A percentile compares a stretch with the other conserved stretches of the same genome.
phyloP scores from a whole-genome alignment of 2,329 filamentous ascomycete species.

The Dryadomyces sulphureus region DNA sequence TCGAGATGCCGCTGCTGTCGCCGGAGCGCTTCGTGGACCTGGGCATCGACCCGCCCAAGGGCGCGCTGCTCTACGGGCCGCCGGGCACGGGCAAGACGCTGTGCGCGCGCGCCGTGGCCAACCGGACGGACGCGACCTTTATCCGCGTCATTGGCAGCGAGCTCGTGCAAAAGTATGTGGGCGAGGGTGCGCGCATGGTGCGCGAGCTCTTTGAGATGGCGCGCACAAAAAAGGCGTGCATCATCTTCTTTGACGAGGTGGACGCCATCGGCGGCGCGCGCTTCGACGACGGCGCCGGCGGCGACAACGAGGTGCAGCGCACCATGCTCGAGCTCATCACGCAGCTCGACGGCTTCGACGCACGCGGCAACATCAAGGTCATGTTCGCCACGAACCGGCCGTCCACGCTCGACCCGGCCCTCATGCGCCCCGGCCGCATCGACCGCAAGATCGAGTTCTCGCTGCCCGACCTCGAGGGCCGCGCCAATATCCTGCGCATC shows the following conservation, averaged over 20 bases:
- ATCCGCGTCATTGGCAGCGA: constrained; percentile 98
- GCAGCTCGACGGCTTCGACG: constrained; percentile 96
- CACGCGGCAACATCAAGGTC: constrained; percentile 97
- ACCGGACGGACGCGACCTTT: constrained; percentile 95
- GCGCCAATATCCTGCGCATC: constrained; percentile 93
- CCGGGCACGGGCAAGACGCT: constrained; percentile 99
- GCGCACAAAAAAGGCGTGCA: constrained; percentile 97
- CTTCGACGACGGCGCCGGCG: constrained; percentile 93
- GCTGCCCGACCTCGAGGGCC: constrained; percentile 88
- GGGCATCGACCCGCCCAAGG: constrained; percentile 98
- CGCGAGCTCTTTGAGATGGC: constrained; percentile 99
- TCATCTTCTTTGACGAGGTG: constrained; percentile 99
- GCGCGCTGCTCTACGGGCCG: constrained; percentile 88
- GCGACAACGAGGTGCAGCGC: constrained; percentile 93
- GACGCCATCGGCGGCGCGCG: constrained; percentile 98
- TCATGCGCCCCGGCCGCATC: constrained; percentile 94
- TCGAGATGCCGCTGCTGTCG: constrained; percentile 93
- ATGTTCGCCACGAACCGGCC: constrained; percentile 99
- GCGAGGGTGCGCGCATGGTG: constrained; percentile 96
- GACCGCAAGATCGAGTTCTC: constrained; percentile 99
- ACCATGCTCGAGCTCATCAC: constrained; percentile 98
- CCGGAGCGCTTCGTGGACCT: constrained; percentile 96
- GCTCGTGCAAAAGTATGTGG: constrained; percentile 96
- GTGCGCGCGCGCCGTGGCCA: constrained; percentile 91
- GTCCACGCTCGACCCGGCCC: constrained; percentile 84